Base-by-base conservation (phyloP, 2,329 filamentous ascomycete species). In the Pseudogymnoascus sp. region DNA sequence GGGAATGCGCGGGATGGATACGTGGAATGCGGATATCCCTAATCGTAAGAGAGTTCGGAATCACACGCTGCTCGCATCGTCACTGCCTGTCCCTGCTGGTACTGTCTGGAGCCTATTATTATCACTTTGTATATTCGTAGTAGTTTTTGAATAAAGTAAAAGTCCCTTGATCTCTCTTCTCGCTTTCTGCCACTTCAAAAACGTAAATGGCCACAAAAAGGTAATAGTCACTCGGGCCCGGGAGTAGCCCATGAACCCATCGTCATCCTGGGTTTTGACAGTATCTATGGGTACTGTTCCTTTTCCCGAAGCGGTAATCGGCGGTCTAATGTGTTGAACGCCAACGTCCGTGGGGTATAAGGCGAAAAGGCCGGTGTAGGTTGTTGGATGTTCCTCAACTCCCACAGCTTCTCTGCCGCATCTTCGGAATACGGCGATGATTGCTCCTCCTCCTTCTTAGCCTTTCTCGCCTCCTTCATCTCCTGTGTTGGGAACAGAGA, bases 291-390 rank as follows among this genome's bases (percentile, higher is more conserved):
- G 16, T 19, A 34, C 57, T 23, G 28, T 36, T 31, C 28, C 28
- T 68, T 63, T 11, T 66, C 65, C 62, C 82, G 77, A 60, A 85
- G 72, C 2, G 85, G 84, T 65, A 86, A 73, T 70, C 83, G 82
- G 64, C 84, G 76, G 67, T 87, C 83, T 60, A 88, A 77, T 11
- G 82, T 81, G 70, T 89, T 81, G 72, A 90, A 90, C 1, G 87
- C 88, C 73, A 84, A 80, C 14, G 88, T 90, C 68, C 88, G 76
- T 5, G 87, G 87, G 6, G 87, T 90, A 67, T 81, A 89, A 0
- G 84, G 83, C 67, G 78, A 72, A 31, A 71, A 69, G 28, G 75
- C 75, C 19, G 76, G 76, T 31, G 68, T 68, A 1, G 77, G 68
- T 1, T 67, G 76, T 1, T 68, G 76, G 1, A 85, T 80, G 67